Evolutionary conservation across 176 grass and related monocot species (phyloP), one percentile per base, ranked within the genome.

Genomic region (Aechmea fasciata): DNA sequence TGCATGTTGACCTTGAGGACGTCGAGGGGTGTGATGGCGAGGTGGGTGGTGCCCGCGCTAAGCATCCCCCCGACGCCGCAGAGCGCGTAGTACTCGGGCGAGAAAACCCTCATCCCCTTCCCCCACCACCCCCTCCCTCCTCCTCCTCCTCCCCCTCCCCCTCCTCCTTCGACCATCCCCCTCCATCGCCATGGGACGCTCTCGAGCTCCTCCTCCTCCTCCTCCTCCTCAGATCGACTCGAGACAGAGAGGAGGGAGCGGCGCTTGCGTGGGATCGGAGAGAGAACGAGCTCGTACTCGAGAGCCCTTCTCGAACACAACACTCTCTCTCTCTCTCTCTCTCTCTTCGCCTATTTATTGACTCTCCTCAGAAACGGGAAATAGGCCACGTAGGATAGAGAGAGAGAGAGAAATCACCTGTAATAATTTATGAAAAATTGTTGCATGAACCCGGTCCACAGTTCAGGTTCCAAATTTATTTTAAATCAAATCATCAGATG

Each of bases 1-100:
- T 97, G 89, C 94, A 97, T 97, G 78, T 97, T 92, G 70, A 97
- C 89, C 84, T 97, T 92, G 69, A 97, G 77, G 47, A 97, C 94
- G 74, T 97, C 93, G 66, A 97, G 79, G 15, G 93, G 93, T 11
- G 89, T 97, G 80, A 90, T 92, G 73, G 86, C 89, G 74, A 97
- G 86, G 78, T 97, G 93, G 13, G 89, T 92, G 51, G 93, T 70
- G 78, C 89, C 93, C 15, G 93, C 89, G 22, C 89, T 85, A 41
- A 92, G 79, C 94, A 92, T 92, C 64, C 94, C 94, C n/a, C 94
- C 89, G 71, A 75, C 86, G 49, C 84, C 69, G 79, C 86, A 97
- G 2, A 97, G 79, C 6, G 86, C 89, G 78, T 97, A 97, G 80
- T 97, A 90, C 86, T 92, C 84, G 11, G 82, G 89, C 68, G 94